Percentiles rank a stretch among this genome's conserved stretches.
These are phyloP conservation scores for Citrullus mucosospermus DNA, from an alignment of 306 rosid species.

Conservation along the genomic window DNA sequence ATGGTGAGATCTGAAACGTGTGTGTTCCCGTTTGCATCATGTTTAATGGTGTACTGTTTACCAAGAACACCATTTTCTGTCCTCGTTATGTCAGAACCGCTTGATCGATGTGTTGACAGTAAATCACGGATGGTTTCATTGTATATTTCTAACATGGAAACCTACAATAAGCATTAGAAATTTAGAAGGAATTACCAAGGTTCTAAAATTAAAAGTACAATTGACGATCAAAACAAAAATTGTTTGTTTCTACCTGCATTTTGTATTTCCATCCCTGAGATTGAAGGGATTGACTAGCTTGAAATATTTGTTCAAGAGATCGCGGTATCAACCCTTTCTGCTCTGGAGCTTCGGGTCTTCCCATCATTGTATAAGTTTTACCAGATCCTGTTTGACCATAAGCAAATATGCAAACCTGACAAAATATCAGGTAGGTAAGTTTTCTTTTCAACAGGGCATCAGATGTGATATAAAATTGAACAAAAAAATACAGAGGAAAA, in stretches of 20 bases:
- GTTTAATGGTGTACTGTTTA: slow-evolving; percentile 78
- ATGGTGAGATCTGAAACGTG: slow-evolving; percentile 72
- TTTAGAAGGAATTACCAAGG: not conserved
- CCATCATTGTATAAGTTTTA: slow-evolving; percentile 93
- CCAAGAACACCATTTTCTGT: slow-evolving; percentile 48
- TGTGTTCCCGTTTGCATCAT: slow-evolving; percentile 82
- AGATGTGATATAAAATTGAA: not conserved
- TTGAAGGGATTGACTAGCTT: slow-evolving; percentile 62
- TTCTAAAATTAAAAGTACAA: not conserved
- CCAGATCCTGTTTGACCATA: slow-evolving; percentile 98
- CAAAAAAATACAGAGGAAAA: not conserved
- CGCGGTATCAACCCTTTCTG: slow-evolving; percentile 89
- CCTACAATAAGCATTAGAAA: slow-evolving; percentile 23
- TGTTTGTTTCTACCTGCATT: slow-evolving; percentile 52
- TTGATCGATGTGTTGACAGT: slow-evolving; percentile 45
- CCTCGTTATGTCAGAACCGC: slow-evolving; percentile 32
- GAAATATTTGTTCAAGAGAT: slow-evolving; percentile 80
- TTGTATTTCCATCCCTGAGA: slow-evolving; percentile 80
- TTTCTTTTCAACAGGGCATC: not conserved
- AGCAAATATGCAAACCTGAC: slow-evolving; percentile 93
- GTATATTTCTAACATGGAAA: slow-evolving; percentile 78
- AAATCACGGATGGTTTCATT: slow-evolving; percentile 88
- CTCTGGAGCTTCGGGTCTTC: slow-evolving; percentile 62
- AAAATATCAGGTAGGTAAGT: slow-evolving; percentile 14
- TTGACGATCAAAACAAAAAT: slow-evolving; percentile 1